Percentiles rank a stretch among this genome's conserved stretches.
Evolutionary conservation across 2,329 filamentous ascomycete species (phyloP).

Genomic region (Scytalidium lignicola): DNA sequence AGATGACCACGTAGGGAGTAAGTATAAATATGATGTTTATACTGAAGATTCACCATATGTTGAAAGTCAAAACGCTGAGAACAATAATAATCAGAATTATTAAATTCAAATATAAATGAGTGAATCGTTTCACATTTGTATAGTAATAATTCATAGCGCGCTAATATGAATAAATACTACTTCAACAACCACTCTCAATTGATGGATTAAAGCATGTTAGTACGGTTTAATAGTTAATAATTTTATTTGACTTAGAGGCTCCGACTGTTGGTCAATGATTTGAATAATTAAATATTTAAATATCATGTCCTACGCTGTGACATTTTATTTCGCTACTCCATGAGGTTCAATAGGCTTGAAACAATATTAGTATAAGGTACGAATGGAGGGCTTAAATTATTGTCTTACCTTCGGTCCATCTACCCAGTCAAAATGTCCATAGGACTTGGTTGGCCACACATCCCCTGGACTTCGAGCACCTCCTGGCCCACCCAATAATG

Average conservation of each 20-base stretch:
- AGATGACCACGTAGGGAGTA: constrained; percentile 52
- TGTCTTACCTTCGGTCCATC: neutral
- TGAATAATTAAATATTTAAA: no score
- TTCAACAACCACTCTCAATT: no score
- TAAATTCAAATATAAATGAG: no score
- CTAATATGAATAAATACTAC: no score
- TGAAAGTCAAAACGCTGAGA: constrained; percentile 2
- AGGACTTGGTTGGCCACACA: constrained; percentile 4
- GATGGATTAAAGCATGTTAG: no score
- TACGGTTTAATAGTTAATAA: no score
- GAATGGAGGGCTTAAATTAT: neutral
- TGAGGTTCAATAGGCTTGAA: neutral
- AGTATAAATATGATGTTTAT: constrained; percentile 59
- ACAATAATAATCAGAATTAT: neutral
- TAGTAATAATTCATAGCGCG: no score
- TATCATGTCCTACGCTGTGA: neutral
- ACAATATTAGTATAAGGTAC: neutral
- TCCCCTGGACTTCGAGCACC: constrained; percentile 2
- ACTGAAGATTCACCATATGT: constrained; percentile 42
- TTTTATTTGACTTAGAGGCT: no score
- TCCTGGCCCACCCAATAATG: constrained; percentile 8
- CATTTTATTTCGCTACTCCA: neutral
- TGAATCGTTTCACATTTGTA: no score
- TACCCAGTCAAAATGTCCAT: constrained; percentile 9
- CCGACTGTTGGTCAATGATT: no score